A percentile compares a stretch with the other conserved stretches of the same genome.
These are phyloP conservation scores for Paspalum vaginatum DNA, from an alignment of 176 grass and related monocot genomes.

Conservation along the genomic window DNA sequence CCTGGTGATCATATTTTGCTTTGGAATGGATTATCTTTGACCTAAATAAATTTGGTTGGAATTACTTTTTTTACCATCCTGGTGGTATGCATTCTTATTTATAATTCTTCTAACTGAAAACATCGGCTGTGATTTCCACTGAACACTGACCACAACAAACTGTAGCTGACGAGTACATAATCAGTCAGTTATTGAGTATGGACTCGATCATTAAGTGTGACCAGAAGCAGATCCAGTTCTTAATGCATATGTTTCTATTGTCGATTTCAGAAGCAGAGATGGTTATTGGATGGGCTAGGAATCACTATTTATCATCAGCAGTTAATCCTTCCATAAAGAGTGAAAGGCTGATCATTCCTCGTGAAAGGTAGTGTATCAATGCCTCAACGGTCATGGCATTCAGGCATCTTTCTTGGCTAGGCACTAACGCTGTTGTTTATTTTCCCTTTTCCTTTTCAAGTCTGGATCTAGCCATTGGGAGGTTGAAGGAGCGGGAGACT, in stretches of 20 bases:
- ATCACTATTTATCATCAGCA: slow-evolving; percentile 78
- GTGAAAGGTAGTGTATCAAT: slow-evolving; percentile 68
- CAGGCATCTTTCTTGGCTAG: slow-evolving; percentile 19
- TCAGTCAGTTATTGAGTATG: not conserved
- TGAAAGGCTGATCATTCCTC: slow-evolving; percentile 73
- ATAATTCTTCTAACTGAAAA: slow-evolving; percentile 23
- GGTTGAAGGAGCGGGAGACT: slow-evolving; percentile 68
- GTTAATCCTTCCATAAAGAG: slow-evolving; percentile 61
- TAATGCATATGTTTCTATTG: slow-evolving; percentile 27
- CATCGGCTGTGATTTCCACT: slow-evolving; percentile 18
- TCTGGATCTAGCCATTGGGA: slow-evolving; percentile 77
- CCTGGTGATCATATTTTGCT: not conserved
- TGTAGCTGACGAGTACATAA: not conserved
- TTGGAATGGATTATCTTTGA: slow-evolving; percentile 9
- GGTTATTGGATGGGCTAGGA: slow-evolving; percentile 90
- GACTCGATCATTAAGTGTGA: not conserved
- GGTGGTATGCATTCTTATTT: slow-evolving; percentile 29
- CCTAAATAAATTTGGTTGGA: slow-evolving; percentile 31
- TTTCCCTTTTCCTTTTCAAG: slow-evolving; percentile 40
- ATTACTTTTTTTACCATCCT: not conserved
- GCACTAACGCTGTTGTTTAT: not conserved
- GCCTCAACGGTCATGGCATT: slow-evolving; percentile 35
- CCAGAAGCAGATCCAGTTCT: slow-evolving; percentile 13
- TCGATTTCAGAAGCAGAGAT: slow-evolving; percentile 74
- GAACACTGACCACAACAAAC: slow-evolving; percentile 19